phyloP scores from a whole-genome alignment of 2,329 filamentous ascomycete species.

The Ceratocystis destructans region DNA sequence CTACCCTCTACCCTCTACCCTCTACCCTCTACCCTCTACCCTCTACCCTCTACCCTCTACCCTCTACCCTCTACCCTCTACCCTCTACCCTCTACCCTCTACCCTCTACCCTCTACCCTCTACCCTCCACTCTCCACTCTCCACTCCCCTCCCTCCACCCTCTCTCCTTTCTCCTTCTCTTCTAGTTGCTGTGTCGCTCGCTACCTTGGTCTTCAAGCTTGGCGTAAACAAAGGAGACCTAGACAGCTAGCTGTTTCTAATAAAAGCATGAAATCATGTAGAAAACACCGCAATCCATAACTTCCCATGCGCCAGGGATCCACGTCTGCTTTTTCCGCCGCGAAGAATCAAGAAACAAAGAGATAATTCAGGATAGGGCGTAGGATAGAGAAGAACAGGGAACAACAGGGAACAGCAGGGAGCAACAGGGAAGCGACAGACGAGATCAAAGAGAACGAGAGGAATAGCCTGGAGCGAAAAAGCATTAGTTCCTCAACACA shows the following conservation, averaged over 20 bases:
- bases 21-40: no score
- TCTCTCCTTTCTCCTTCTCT: not conserved
- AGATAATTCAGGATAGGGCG: not conserved
- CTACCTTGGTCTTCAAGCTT: not conserved
- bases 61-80: no score
- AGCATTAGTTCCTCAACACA: no score
- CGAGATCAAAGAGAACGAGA: not conserved
- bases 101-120: no score
- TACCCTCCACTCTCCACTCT: no score
- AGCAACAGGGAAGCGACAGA: not conserved
- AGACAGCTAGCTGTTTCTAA: not conserved
- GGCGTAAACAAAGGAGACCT: not conserved
- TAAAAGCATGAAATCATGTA: not conserved
- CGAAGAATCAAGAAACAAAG: not conserved
- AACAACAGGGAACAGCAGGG: not conserved
- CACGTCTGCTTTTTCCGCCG: not conserved
- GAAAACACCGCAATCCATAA: not conserved
- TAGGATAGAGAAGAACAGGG: not conserved
- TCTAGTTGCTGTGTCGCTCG: not conserved
- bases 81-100: no score
- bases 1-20: no score
- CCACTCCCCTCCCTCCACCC: no score
- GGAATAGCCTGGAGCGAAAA: not conserved
- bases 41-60: no score
- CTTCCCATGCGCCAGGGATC: not conserved